Evolutionary conservation across 2,329 filamentous ascomycete genomes (phyloP), one percentile per base, ranked within the genome.

Genomic region (Botryosphaeria dothidea): DNA sequence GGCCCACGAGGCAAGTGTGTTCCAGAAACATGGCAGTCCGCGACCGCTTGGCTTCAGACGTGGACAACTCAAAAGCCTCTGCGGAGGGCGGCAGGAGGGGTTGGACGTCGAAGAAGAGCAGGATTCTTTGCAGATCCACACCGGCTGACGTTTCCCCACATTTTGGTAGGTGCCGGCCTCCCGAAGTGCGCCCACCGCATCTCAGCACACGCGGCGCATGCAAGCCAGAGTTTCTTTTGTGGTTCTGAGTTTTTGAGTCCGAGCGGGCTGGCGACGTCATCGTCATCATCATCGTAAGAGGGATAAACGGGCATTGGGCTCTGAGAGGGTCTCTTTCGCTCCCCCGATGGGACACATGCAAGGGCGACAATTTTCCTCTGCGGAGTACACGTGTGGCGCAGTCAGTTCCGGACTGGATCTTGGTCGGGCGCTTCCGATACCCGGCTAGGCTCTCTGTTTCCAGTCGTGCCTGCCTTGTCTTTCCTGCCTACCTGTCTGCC

Each of bases 111-210:
- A 41, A 41, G 38, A 41, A 5, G 9, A 34, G 31, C 31, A 34
- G 31, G 31, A 34, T 41, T 41, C 38, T 6, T 6, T 38, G 45
- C 58, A 51, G 58, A 62, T 62, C 45, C 48, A 25, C 46, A 41
- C 9, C 11, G 41, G 58, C 43, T 38, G 19, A 49, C 41, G 38
- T 51, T 62, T 45, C 45, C 58, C 58, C 48, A 41, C 58, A 62
- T 41, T 6, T 58, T 21, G 17, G 25, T 17, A n/a, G 38, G 31
- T 60, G 38, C 56, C 38, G 41, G 56, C 17, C 19, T 58, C 15
- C 54, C 54, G 54, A 58, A 19, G 31, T 34, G 31, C 31, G 7
- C 52, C 23, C 54, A 17, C 17, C 17, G 15, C 25, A 41, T 15
- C 9, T 25, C 11, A 11, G 29, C 25, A 27, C 36, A 23, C 23